phyloP scores from a whole-genome alignment of 805 yeast genomes.

The Candida corydali region DNA sequence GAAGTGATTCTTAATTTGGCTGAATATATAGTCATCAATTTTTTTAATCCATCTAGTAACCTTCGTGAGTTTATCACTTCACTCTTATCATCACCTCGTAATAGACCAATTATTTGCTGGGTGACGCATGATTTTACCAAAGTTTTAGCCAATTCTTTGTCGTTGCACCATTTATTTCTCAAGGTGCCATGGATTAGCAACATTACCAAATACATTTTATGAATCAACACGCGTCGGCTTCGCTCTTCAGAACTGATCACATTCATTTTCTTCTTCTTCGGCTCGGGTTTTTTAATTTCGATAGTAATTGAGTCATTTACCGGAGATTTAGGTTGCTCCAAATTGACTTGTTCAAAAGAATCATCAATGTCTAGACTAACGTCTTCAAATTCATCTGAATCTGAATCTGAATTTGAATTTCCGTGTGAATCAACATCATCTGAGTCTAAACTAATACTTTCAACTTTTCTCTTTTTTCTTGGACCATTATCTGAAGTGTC shows the following conservation, averaged over 20 bases:
- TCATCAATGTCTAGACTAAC: conserved; percentile 12
- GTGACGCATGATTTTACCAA: conserved; percentile 27
- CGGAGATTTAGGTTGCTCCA: conserved; percentile 7
- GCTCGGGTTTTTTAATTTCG: conserved; percentile 8
- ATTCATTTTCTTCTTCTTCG: conserved; percentile 20
- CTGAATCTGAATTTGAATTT: background rate
- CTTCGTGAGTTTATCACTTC: conserved; percentile 52
- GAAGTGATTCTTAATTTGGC: conserved; percentile 46
- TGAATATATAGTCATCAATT: conserved; percentile 61
- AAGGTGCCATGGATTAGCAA: conserved; percentile 64
- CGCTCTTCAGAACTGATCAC: conserved; percentile 56
- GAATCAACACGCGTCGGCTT: conserved; percentile 47
- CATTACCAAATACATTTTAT: conserved; percentile 52
- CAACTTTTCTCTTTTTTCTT: conserved; percentile 7
- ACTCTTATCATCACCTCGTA: conserved; percentile 9
- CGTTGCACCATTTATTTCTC: conserved; percentile 74
- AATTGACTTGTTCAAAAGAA: conserved; percentile 28
- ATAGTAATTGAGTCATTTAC: conserved; percentile 5
- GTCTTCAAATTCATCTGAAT: conserved; percentile 6
- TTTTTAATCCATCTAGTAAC: conserved; percentile 73
- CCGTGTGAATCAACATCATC: no score
- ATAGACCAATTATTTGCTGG: background rate
- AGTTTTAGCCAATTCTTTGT: conserved; percentile 32
- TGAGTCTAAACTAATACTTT: background rate
- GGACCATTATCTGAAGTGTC: background rate